A percentile compares a stretch with the other conserved stretches of the same genome.
phyloP scores from a whole-genome alignment of 441 rosid genomes.

The Omphalea diandra region DNA sequence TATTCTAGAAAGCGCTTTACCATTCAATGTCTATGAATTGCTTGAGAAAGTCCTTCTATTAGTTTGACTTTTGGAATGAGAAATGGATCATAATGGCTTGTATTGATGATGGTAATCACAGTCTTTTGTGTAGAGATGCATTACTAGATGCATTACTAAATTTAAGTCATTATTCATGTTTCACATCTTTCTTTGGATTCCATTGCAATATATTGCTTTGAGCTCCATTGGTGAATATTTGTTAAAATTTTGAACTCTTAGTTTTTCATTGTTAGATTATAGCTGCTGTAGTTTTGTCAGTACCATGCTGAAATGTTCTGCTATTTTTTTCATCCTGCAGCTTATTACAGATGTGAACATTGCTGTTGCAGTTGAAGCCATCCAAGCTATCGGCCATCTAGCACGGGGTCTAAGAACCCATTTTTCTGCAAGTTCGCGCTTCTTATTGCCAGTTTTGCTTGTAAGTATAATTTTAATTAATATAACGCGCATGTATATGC shows the following conservation, averaged over 20 bases:
- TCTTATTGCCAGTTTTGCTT: conserved; percentile 82
- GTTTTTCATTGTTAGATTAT: conserved; percentile 11
- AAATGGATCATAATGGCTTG: background rate
- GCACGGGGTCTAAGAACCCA: conserved; percentile 89
- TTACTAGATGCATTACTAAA: too few species aligned
- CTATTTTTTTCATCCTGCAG: conserved; percentile 49
- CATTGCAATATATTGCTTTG: background rate
- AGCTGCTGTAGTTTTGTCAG: background rate
- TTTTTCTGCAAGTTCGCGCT: conserved; percentile 92
- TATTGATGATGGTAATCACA: background rate
- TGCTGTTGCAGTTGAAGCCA: conserved; percentile 97
- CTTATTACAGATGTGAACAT: conserved; percentile 94
- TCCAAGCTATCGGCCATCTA: conserved; percentile 97
- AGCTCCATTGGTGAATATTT: background rate
- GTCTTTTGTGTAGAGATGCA: background rate
- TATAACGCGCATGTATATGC: background rate
- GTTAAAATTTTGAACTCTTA: conserved; percentile 1
- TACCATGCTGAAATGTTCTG: conserved; percentile 6
- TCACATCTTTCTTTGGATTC: too few species aligned
- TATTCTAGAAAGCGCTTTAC: background rate
- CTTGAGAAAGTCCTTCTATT: background rate
- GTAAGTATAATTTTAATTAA: conserved; percentile 45
- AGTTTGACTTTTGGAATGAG: too few species aligned
- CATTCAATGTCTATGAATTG: too few species aligned
- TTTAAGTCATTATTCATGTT: background rate